Conservation (phyloP, 2,329 filamentous ascomycete genomes). For the Ophiostoma quercus region DNA sequence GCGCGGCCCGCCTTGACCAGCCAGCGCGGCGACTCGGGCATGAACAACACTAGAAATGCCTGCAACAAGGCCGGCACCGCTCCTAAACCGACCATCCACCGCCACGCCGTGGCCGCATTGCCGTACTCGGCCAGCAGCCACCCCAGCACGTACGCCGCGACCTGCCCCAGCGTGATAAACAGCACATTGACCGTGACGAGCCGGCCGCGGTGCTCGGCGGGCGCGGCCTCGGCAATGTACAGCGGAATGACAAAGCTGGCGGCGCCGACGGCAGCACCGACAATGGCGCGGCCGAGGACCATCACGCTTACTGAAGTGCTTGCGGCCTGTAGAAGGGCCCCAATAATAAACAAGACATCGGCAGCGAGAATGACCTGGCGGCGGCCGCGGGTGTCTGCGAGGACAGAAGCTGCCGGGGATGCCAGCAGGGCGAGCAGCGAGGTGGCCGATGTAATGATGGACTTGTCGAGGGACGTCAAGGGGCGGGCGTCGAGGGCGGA, state of each 20-base stretch:
- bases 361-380: constrained; percentile 59
- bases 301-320: constrained; percentile 56
- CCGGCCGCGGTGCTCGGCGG: constrained; percentile 67
- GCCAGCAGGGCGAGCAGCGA: constrained; percentile 60
- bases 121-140: constrained; percentile 63
- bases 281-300: constrained; percentile 62
- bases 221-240: constrained; percentile 83
- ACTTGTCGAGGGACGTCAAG: constrained; percentile 61
- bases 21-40: constrained; percentile 89
- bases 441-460: constrained; percentile 64
- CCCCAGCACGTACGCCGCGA: constrained; percentile 79
- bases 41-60: constrained; percentile 58
- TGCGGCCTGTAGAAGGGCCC: constrained; percentile 60
- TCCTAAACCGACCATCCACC: constrained; percentile 87
- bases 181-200: constrained; percentile 77
- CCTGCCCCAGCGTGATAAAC: constrained; percentile 82
- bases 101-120: constrained; percentile 59
- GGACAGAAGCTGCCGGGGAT: constrained; percentile 59
- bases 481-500: constrained; percentile 52
- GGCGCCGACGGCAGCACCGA: constrained; percentile 67
- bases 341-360: constrained; percentile 62
- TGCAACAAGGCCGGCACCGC: constrained; percentile 71
- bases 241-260: constrained; percentile 79
- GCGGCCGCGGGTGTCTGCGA: constrained; percentile 58
- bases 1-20: constrained; percentile 64